These are phyloP conservation scores for Dictyostelium intermedium DNA, from an alignment of 78 protist genomes.

Conservation along the genomic window DNA sequence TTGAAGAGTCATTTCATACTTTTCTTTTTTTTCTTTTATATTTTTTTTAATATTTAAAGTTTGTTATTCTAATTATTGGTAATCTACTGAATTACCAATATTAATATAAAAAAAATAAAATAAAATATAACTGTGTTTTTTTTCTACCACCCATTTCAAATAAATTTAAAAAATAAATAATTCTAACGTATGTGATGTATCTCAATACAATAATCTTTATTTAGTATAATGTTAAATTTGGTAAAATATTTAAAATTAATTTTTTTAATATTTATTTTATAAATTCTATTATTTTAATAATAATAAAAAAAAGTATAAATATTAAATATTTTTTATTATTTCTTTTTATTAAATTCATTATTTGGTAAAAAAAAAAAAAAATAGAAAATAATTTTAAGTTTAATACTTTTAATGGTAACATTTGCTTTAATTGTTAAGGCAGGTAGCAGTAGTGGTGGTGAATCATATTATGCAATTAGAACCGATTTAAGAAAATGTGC, in stretches of 20 bases:
- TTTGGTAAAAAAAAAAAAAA: too few species aligned
- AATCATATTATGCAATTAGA: neutral
- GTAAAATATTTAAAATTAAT: neutral
- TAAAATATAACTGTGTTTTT: too few species aligned
- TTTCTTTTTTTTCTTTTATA: too few species aligned
- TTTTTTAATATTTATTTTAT: neutral
- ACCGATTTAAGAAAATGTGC: slow-evolving; percentile 30
- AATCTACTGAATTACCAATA: too few species aligned
- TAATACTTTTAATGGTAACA: neutral
- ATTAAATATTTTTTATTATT: too few species aligned
- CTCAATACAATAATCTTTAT: neutral
- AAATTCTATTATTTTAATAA: neutral
- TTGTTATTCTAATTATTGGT: neutral
- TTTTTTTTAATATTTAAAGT: too few species aligned
- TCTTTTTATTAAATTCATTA: too few species aligned
- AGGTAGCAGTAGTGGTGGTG: too few species aligned
- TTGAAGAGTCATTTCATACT: neutral
- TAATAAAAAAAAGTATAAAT: neutral
- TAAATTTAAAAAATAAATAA: too few species aligned
- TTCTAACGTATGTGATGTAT: neutral
- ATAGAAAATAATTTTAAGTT: neutral
- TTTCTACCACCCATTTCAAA: neutral
- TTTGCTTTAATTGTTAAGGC: neutral
- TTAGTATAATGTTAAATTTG: neutral
- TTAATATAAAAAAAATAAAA: too few species aligned